Evolutionary conservation across 805 yeast species (phyloP).

Genomic region (Kodamaea kaohsiungensis): DNA sequence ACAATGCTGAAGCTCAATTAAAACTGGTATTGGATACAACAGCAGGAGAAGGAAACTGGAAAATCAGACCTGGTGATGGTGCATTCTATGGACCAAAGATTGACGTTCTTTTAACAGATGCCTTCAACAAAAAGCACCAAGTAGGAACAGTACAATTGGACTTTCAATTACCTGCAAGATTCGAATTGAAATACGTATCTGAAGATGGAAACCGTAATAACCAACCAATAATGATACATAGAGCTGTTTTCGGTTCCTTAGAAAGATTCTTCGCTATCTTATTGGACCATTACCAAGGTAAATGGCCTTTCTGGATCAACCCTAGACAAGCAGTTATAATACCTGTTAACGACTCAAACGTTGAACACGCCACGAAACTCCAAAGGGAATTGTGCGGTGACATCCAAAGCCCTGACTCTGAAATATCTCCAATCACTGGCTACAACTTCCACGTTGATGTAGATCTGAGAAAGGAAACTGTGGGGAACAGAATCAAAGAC

Average conservation of each 20-base stretch:
- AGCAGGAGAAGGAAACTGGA: slow-evolving; percentile 59
- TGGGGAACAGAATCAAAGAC: slow-evolving; percentile 78
- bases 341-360: slow-evolving; percentile 71
- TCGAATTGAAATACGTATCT: slow-evolving; percentile 65
- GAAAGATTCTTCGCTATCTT: slow-evolving; percentile 91
- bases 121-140: slow-evolving; percentile 80
- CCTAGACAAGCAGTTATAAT: slow-evolving; percentile 87
- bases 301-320: slow-evolving; percentile 97
- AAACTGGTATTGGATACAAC: slow-evolving; percentile 54
- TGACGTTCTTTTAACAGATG: slow-evolving; percentile 81
- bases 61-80: slow-evolving; percentile 88
- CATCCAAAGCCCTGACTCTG: slow-evolving; percentile 24
- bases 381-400: slow-evolving; percentile 50
- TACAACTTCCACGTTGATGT: slow-evolving; percentile 72
- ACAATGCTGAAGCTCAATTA: slow-evolving; percentile 72
- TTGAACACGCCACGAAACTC: slow-evolving; percentile 52
- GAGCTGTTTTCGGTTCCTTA: slow-evolving; percentile 93
- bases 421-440: slow-evolving; percentile 57
- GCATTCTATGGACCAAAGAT: slow-evolving; percentile 97
- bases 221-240: slow-evolving; percentile 90
- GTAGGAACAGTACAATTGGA: slow-evolving; percentile 95
- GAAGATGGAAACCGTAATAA: slow-evolving; percentile 51
- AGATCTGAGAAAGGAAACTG: slow-evolving; percentile 72
- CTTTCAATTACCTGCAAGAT: slow-evolving; percentile 88
- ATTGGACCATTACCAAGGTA: slow-evolving; percentile 86